Base-by-base conservation (phyloP, 495 filamentous ascomycete species). In the Penicillium argentinense region DNA sequence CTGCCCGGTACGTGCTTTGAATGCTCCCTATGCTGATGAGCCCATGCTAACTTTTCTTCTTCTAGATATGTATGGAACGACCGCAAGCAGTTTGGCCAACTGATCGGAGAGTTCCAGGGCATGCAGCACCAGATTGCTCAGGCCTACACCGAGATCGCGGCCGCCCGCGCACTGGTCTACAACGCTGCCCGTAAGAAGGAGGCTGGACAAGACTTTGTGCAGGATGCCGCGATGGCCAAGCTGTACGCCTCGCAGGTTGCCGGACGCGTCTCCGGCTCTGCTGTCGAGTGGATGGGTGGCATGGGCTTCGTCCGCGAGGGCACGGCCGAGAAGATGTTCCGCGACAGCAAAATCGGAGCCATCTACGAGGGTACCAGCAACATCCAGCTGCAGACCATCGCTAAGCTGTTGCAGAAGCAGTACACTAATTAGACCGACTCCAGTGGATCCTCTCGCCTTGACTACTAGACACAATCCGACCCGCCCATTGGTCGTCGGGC, bases 91-190 rank as follows among this genome's bases (percentile, higher is more conserved):
- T 99, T 99, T 66, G 90, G 95, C 38, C 78, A 91, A 61, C 77
- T 89, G 28, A 84, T 99, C 43, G 93, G 95, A 51, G 83, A 89
- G 59, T 99, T 99, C 79, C 93, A 98, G 72, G 92, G 89, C 57
- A 97, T 99, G 91, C 93, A 97, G 71, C 91, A 96, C 72, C 95
- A 99, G 77, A 82, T 99, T 42, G 93, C 93, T 0, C 93, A 99
- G 74, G 86, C 91, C 5, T 96, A 91, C 68, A 91, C 87, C 12
- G 92, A 97, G 68, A 96, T 97, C 55, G 73, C 81, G 18, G 93
- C 93, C 9, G 93, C 93, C 3, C 83, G 93, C 17, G 91, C 89
- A 4, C 77, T 99, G 2, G 91, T 99, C 24, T 97, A 87, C 75
- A 99, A 99, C 59, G 93, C 93, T 9, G 89, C 95, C 1, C 81